phyloP scores from a whole-genome alignment of 2,329 filamentous ascomycete species.

The Sclerotinia trifoliorum region DNA sequence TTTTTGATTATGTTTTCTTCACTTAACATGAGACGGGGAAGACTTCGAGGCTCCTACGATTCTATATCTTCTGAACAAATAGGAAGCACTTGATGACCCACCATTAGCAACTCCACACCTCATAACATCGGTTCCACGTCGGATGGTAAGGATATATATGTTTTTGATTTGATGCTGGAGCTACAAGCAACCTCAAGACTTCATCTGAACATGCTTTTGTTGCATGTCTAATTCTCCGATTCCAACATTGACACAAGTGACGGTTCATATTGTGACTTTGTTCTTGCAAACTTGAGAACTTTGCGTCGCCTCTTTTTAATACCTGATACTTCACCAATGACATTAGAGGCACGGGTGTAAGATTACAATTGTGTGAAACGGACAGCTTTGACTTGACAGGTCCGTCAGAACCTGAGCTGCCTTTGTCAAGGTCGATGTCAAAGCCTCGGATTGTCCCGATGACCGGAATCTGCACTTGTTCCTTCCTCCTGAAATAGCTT shows the following conservation, averaged over 20 bases:
- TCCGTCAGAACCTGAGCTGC: background rate
- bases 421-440: background rate
- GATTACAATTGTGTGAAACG: background rate
- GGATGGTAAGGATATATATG: background rate
- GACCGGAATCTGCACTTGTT: background rate
- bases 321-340: background rate
- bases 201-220: constrained; percentile 2
- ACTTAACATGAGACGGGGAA: background rate
- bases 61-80: background rate
- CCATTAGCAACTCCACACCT: background rate
- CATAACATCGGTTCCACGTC: background rate
- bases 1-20: background rate
- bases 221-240: constrained; percentile 22
- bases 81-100: background rate
- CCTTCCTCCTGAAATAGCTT: background rate
- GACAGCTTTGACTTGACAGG: background rate
- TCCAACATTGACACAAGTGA: background rate
- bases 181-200: background rate
- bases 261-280: background rate
- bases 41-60: too few species aligned
- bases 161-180: background rate
- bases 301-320: background rate
- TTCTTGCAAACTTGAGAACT: background rate
- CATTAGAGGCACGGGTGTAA: background rate
- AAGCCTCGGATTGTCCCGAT: background rate